phyloP scores from a whole-genome alignment of 352 stramenopile species.

The Pythium biforme region DNA sequence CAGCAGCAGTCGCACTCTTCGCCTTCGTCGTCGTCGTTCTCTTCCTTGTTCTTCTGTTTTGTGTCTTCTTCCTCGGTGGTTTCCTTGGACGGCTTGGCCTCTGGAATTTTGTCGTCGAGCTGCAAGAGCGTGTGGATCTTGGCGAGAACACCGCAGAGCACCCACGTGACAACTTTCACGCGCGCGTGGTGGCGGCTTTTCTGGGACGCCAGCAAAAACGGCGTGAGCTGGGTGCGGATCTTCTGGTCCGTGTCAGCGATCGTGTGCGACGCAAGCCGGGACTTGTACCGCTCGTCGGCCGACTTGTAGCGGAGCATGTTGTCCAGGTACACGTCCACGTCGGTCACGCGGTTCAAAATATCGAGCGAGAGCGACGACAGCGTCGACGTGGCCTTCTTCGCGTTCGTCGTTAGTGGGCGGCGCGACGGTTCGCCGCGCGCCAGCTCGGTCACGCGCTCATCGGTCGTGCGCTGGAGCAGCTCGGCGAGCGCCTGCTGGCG shows the following conservation, averaged over 20 bases:
- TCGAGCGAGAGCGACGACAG: constrained; percentile 74
- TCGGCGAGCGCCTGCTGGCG: constrained; percentile 69
- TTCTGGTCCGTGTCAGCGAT: constrained; percentile 77
- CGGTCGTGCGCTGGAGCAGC: constrained; percentile 38
- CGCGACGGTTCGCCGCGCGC: constrained; percentile 6
- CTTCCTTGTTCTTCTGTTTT: constrained; percentile 9
- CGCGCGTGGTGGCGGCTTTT: constrained; percentile 80
- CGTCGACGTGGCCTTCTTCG: constrained; percentile 17
- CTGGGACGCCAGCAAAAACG: constrained; percentile 66
- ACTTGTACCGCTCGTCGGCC: constrained; percentile 31
- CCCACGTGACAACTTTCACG: constrained; percentile 84
- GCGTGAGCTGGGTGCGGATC: constrained; percentile 75
- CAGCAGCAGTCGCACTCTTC: constrained; percentile 53
- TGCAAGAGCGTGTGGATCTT: constrained; percentile 79
- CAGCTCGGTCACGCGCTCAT: constrained; percentile 20
- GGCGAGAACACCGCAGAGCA: constrained; percentile 81
- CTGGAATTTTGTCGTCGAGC: constrained; percentile 67
- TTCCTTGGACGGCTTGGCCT: constrained; percentile 21
- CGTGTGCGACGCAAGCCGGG: constrained; percentile 60
- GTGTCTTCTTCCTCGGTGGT: background rate
- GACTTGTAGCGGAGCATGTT: constrained; percentile 68
- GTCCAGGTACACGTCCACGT: constrained; percentile 83
- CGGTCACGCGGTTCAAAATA: constrained; percentile 77
- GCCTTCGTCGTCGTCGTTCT: constrained; percentile 30
- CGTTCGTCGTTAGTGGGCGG: background rate